Evolutionary conservation across 306 rosid species (phyloP), one percentile per base, ranked within the genome.

Genomic region (Pyrus bretschneideri): DNA sequence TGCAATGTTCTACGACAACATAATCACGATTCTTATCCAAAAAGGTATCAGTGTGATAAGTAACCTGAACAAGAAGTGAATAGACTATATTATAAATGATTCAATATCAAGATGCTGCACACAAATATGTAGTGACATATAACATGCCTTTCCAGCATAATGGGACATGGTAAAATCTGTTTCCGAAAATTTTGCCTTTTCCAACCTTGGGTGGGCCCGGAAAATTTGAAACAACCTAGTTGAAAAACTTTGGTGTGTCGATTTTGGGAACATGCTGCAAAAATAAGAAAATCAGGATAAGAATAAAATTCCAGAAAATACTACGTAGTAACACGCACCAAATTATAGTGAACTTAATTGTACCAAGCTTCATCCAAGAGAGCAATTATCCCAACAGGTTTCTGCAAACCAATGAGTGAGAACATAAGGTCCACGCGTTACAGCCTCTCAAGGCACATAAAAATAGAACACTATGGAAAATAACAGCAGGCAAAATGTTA

Each of bases 281-380:
- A 75, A 40, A 80, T 62, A 65, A 69, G 71, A 80, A 80, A 84
- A 76, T 86, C 81, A 81, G 83, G 86, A 83, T 85, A 83, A 86
- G 85, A 75, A 59, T 80, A 67, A 76, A 58, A 72, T 71, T 71
- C 79, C 74, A 74, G 40, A 67, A 70, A 75, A 55, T 55, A 66
- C 52, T 44, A 55, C 66, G 71, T 70, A 70, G 55, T 71, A 71
- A 79, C 79, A 76, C 81, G 81, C 87, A 86, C 77, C 87, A 86
- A 88, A 61, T 71, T 75, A 82, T 75, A 83, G 73, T 62, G 80
- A 87, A 87, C 86, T 75, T 79, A 81, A 79, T 46, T 71, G 71
- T 95, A 95, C 98, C 98, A 95, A 83, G 99, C 97, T 89, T 95
- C 97, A 83, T 95, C 97, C 90, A 95, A 84, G 71, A 95, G 87